Base-by-base conservation (phyloP, 345 rosid species). In the Iberis pinnata region DNA sequence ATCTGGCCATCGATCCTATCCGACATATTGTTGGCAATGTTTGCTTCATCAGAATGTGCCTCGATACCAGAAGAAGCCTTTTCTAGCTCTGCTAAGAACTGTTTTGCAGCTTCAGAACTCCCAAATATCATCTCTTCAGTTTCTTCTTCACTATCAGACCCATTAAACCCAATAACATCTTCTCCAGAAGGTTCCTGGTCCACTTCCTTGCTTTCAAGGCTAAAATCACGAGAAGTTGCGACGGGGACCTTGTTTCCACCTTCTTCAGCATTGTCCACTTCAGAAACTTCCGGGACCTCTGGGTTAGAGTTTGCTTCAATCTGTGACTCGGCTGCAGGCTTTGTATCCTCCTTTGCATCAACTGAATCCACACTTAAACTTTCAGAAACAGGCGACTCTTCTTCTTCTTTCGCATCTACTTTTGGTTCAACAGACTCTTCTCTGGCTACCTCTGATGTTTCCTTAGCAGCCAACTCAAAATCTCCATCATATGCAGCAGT, bases 61-160 rank as follows among this genome's bases (percentile, higher is more conserved):
- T 71, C 84, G 31, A 63, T 70, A 52, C 72, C 83, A 11, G 82
- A 70, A 32, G 87, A 76, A 38, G 73, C 78, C 47, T 59, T 76
- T 71, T 84, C 83, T 64, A 84, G 73, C 72, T 82, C 94, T 64
- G 84, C 90, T 73, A 89, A 59, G 70, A 89, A 86, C 55, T 78
- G 80, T 67, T 65, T 78, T 60, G 98, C 94, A 72, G 89, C 87
- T 70, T 82, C 83, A 20, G 92, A 71, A 75, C 75, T 75, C 67
- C 80, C 89, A 79, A 82, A 82, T 32, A 86, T 56, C 79, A 76
- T 65, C 43, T 65, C 77, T 18, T 84, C 96, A 35, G 74, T 70
- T 42, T 82, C 96, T 19, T 68, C 84, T 61, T 85, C 95, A 14
- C 78, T 58, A 22, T 37, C 71, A 10, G 80, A 75, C 52, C 74